A percentile compares a stretch with the other conserved stretches of the same genome.
Evolutionary conservation across 2,329 filamentous ascomycete species (phyloP).

Genomic region (Nothopassalora personata): DNA sequence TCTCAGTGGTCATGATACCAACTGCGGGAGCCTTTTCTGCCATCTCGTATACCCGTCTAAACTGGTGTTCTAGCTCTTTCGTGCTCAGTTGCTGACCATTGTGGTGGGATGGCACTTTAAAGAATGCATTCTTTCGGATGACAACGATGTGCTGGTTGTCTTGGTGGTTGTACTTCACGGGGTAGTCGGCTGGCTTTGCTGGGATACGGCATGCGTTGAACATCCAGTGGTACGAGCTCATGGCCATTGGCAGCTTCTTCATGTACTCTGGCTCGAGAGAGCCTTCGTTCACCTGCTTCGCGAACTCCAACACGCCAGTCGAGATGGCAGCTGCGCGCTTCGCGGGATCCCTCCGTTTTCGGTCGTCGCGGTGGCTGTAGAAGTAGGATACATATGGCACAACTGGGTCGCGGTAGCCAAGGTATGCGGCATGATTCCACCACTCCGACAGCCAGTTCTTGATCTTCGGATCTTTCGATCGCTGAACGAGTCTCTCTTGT

Average conservation of each 20-base stretch:
- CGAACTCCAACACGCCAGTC: constrained; percentile 83
- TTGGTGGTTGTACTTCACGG: constrained; percentile 68
- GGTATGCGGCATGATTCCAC: constrained; percentile 96
- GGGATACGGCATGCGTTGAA: constrained; percentile 90
- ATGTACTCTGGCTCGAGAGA: constrained; percentile 96
- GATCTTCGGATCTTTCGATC: constrained; percentile 69
- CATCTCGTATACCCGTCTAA: constrained; percentile 74
- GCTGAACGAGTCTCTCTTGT: constrained; percentile 79
- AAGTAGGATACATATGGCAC: constrained; percentile 99
- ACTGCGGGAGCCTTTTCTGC: constrained; percentile 69
- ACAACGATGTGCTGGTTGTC: constrained; percentile 84
- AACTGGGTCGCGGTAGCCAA: constrained; percentile 88
- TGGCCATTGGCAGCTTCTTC: constrained; percentile 94
- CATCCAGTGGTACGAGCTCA: constrained; percentile 99
- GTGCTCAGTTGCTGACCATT: constrained; percentile 84
- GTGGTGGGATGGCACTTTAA: constrained; percentile 79
- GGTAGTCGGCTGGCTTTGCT: constrained; percentile 73
- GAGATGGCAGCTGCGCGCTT: constrained; percentile 91
- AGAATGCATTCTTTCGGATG: constrained; percentile 95
- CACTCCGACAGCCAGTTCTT: constrained; percentile 97
- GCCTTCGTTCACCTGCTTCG: constrained; percentile 78
- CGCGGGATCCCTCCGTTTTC: constrained; percentile 75
- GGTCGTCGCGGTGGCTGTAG: constrained; percentile 95
- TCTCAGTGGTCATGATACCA: constrained; percentile 81
- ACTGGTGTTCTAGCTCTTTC: constrained; percentile 83